These are phyloP conservation scores for Paracamarosporium sp. DNA, from an alignment of 2,329 filamentous ascomycete species.

Conservation along the genomic window DNA sequence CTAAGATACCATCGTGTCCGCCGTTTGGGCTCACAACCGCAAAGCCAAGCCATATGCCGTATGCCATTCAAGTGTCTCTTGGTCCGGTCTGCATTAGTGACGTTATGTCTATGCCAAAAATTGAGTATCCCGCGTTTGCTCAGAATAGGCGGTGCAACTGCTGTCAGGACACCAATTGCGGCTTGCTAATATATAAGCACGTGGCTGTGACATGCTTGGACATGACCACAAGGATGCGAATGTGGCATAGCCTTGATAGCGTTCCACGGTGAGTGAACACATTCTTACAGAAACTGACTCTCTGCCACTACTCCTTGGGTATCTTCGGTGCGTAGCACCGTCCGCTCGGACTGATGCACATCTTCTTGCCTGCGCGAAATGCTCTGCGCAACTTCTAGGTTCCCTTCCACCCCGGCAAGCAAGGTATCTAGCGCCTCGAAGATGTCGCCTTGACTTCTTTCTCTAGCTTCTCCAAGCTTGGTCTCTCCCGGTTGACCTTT, in stretches of 20 bases:
- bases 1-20: constrained; percentile 48
- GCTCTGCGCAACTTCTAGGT: constrained; percentile 42
- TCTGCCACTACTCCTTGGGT: constrained; percentile 4
- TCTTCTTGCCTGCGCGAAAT: constrained; percentile 32
- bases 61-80: background rate
- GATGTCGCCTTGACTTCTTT: constrained; percentile 39
- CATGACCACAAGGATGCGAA: background rate
- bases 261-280: background rate
- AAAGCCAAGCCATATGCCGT: constrained; percentile 31
- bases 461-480: constrained; percentile 38
- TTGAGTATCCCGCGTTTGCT: no score
- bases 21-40: constrained; percentile 42
- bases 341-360: constrained; percentile 14
- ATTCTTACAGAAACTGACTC: background rate
- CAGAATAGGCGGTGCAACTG: no score
- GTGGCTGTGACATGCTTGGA: background rate
- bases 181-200: no score
- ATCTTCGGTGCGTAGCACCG: constrained; percentile 14
- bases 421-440: constrained; percentile 46
- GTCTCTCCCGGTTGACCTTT: constrained; percentile 34
- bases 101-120: no score
- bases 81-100: no score
- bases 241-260: background rate
- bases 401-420: constrained; percentile 44
- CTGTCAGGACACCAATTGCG: no score